Percentiles rank a stretch among this genome's conserved stretches.
Conservation (phyloP, 2,329 filamentous ascomycete species). For the Colletotrichum orbiculare region DNA sequence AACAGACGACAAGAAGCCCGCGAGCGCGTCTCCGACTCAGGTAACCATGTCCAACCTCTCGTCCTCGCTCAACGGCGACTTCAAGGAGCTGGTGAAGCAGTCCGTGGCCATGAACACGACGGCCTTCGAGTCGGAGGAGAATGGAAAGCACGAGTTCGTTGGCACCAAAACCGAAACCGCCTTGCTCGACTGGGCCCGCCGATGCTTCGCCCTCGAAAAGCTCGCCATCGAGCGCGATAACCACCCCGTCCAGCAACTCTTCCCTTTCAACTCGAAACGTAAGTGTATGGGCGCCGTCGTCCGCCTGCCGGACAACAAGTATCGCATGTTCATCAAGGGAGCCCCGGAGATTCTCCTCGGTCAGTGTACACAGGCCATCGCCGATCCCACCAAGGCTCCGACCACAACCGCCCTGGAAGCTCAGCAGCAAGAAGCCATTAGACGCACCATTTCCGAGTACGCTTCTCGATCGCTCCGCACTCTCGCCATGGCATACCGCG, state of each 20-base stretch:
- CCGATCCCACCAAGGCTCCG: slow-evolving; percentile 55
- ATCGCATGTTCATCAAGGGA: slow-evolving; percentile 62
- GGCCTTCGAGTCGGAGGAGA: slow-evolving; percentile 61
- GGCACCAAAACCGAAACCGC: slow-evolving; percentile 68
- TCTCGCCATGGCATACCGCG: slow-evolving; percentile 73
- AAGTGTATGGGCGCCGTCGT: slow-evolving; percentile 61
- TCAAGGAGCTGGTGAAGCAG: slow-evolving; percentile 50
- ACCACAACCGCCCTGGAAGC: slow-evolving; percentile 46
- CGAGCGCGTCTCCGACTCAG: neutral
- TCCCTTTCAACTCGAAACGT: slow-evolving; percentile 63
- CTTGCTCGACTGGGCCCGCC: slow-evolving; percentile 51
- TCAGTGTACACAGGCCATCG: slow-evolving; percentile 54
- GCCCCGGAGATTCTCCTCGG: slow-evolving; percentile 63
- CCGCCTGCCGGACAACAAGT: slow-evolving; percentile 44
- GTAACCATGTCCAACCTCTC: slow-evolving; percentile 31
- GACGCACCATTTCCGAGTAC: slow-evolving; percentile 58
- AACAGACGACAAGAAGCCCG: slow-evolving; percentile 9
- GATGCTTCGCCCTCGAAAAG: slow-evolving; percentile 51
- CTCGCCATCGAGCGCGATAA: slow-evolving; percentile 60
- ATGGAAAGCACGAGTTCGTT: slow-evolving; percentile 56
- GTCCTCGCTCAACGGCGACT: slow-evolving; percentile 46
- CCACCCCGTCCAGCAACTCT: slow-evolving; percentile 57
- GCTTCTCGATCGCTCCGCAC: slow-evolving; percentile 75
- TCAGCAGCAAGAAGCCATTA: slow-evolving; percentile 43
- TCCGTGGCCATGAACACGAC: slow-evolving; percentile 62